A percentile compares a stretch with the other conserved stretches of the same genome.
Evolutionary conservation across 768 basidiomycete genomes (phyloP).

Genomic region (Xerocomus potaroensis): DNA sequence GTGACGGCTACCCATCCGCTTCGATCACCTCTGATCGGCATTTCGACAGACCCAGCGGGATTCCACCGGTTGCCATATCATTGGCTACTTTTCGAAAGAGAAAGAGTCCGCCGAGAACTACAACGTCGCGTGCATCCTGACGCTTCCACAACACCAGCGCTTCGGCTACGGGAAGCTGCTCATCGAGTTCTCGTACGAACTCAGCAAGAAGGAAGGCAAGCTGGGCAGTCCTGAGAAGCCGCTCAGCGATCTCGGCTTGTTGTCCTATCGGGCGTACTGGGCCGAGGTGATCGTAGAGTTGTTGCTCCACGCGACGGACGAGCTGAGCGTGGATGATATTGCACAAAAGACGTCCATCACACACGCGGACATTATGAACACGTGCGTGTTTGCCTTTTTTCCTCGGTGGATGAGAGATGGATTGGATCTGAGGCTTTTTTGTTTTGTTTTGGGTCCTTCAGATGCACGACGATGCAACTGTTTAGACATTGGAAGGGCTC

Average conservation of each 20-base stretch:
- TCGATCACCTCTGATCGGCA: conserved; percentile 1
- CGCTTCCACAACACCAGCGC: conserved; percentile 97
- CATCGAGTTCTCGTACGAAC: conserved; percentile 97
- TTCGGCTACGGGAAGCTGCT: conserved; percentile 93
- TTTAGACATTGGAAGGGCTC: conserved; percentile 96
- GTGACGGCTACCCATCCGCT: too few species aligned
- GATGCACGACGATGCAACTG: conserved; percentile 89
- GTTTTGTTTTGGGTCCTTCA: too few species aligned
- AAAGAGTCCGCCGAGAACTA: conserved; percentile 98
- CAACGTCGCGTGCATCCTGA: conserved; percentile 98
- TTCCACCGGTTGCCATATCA: conserved; percentile 85
- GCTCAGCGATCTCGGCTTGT: conserved; percentile 86
- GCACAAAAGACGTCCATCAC: conserved; percentile 94
- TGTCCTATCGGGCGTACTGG: conserved; percentile 96
- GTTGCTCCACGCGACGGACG: conserved; percentile 63
- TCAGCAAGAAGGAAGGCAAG: conserved; percentile 94
- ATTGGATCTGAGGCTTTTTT: conserved; percentile 9
- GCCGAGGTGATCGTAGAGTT: conserved; percentile 93
- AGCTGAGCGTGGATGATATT: conserved; percentile 94
- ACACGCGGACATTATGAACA: conserved; percentile 96
- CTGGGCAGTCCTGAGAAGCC: conserved; percentile 98
- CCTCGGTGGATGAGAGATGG: neutral
- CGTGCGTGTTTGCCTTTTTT: conserved; percentile 53
- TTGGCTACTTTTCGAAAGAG: conserved; percentile 99
- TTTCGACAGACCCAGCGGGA: conserved; percentile 69